Conservation (phyloP, 169 alveolate species). For the Plasmodium vivax region DNA sequence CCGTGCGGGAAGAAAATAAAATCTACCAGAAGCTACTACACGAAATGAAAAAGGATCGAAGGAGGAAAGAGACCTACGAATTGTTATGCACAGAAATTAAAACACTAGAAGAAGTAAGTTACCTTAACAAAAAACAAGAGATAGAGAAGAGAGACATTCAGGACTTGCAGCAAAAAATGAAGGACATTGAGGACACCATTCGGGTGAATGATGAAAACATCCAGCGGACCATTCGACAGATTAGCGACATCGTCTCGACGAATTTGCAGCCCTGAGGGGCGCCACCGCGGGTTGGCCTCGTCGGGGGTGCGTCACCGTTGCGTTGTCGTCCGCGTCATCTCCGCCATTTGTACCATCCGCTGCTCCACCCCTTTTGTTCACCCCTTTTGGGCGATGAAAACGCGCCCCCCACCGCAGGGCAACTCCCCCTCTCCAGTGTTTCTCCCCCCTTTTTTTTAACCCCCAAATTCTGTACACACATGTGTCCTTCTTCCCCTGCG, state of each 20-base stretch:
- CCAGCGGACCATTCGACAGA: conserved; percentile 31
- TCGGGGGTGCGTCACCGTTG: not conserved
- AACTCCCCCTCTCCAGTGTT: not conserved
- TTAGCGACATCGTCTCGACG: conserved; percentile 15
- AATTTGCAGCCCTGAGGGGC: not conserved
- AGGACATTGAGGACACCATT: conserved; percentile 26
- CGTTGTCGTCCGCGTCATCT: not conserved
- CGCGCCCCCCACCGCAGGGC: not conserved
- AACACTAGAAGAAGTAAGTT: conserved; percentile 56
- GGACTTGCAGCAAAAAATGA: conserved; percentile 33
- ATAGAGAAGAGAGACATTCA: conserved; percentile 30
- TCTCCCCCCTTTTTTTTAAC: not conserved
- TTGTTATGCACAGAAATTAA: conserved; percentile 17
- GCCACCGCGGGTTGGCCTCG: not conserved
- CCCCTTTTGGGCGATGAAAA: not conserved
- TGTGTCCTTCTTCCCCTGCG: not conserved
- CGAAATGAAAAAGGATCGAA: conserved; percentile 38
- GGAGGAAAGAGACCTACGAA: conserved; percentile 65
- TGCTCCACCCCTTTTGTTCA: too few species aligned
- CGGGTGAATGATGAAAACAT: conserved; percentile 30
- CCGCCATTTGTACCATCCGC: not conserved
- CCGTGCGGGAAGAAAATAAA: conserved; percentile 46
- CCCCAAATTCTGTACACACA: not conserved
- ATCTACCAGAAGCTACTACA: conserved; percentile 25
- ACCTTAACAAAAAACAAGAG: conserved; percentile 33